These are phyloP conservation scores for Lanzia echinophila DNA, from an alignment of 2,329 filamentous ascomycete genomes.

Conservation along the genomic window DNA sequence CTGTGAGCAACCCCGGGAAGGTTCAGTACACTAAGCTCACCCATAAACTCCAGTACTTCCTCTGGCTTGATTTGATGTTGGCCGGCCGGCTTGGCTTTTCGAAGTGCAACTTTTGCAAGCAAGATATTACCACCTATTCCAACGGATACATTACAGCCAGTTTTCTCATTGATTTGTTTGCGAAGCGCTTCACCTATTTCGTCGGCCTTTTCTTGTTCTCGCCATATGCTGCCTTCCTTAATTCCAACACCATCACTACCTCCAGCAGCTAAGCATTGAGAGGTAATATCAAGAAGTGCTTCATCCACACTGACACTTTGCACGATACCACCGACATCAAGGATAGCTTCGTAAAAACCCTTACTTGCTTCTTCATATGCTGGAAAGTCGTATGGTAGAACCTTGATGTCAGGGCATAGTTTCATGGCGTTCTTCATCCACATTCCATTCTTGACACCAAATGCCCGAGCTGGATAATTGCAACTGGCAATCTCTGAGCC, in stretches of 20 bases:
- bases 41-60: conserved; percentile 69
- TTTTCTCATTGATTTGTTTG: conserved; percentile 62
- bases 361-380: conserved; percentile 89
- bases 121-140: conserved; percentile 89
- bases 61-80: conserved; percentile 85
- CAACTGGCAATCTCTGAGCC: conserved; percentile 96
- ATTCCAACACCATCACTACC: conserved; percentile 59
- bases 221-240: conserved; percentile 62
- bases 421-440: conserved; percentile 93
- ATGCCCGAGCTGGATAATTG: conserved; percentile 84
- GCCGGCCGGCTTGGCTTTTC: conserved; percentile 89
- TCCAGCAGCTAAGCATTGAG: conserved; percentile 56
- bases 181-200: conserved; percentile 63
- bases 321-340: conserved; percentile 72
- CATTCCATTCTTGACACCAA: conserved; percentile 95
- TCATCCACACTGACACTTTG: conserved; percentile 98
- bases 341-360: conserved; percentile 78
- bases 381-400: conserved; percentile 92
- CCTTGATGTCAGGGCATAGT: conserved; percentile 76
- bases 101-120: conserved; percentile 81
- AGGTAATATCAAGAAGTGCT: conserved; percentile 78
- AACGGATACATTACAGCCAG: conserved; percentile 82
- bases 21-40: conserved; percentile 68
- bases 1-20: conserved; percentile 91
- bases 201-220: conserved; percentile 74